phyloP scores from a whole-genome alignment of 2,329 filamentous ascomycete genomes.

The Colletotrichum siamense region DNA sequence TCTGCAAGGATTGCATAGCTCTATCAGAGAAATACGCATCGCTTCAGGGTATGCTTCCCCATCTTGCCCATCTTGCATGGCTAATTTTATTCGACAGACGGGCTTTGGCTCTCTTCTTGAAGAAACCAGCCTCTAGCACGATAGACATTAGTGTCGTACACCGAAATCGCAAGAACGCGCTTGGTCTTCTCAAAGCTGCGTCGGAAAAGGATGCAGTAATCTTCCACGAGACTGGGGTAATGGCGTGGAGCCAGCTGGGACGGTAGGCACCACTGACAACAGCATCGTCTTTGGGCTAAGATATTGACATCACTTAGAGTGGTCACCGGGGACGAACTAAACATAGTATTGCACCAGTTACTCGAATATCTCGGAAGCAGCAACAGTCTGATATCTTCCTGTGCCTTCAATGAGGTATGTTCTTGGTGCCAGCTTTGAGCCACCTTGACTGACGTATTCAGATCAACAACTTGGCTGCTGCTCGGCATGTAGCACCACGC shows the following conservation, averaged over 20 bases:
- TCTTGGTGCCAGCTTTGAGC: neutral
- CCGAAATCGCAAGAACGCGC: slow-evolving; percentile 71
- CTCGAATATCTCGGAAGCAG: slow-evolving; percentile 86
- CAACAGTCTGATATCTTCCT: slow-evolving; percentile 79
- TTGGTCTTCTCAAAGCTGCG: slow-evolving; percentile 75
- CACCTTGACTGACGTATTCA: slow-evolving; percentile 14
- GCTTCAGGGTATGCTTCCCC: slow-evolving; percentile 67
- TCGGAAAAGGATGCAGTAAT: slow-evolving; percentile 71
- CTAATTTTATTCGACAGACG: slow-evolving; percentile 47
- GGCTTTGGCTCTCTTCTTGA: slow-evolving; percentile 71
- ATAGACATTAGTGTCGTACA: slow-evolving; percentile 49
- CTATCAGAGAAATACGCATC: slow-evolving; percentile 82
- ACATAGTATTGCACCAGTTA: slow-evolving; percentile 82
- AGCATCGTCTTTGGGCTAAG: neutral
- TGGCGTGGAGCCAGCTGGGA: slow-evolving; percentile 87
- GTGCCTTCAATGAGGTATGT: slow-evolving; percentile 81
- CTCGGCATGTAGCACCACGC: slow-evolving; percentile 64
- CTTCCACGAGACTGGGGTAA: slow-evolving; percentile 82
- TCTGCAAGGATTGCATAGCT: slow-evolving; percentile 81
- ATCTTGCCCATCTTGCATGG: slow-evolving; percentile 4
- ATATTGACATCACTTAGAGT: slow-evolving; percentile 48
- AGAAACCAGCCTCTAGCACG: slow-evolving; percentile 35
- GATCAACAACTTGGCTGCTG: slow-evolving; percentile 74
- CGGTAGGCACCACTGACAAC: slow-evolving; percentile 47
- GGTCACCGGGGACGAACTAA: slow-evolving; percentile 82